Evolutionary conservation across 345 rosid genomes (phyloP).

Genomic region (Mangifera indica): DNA sequence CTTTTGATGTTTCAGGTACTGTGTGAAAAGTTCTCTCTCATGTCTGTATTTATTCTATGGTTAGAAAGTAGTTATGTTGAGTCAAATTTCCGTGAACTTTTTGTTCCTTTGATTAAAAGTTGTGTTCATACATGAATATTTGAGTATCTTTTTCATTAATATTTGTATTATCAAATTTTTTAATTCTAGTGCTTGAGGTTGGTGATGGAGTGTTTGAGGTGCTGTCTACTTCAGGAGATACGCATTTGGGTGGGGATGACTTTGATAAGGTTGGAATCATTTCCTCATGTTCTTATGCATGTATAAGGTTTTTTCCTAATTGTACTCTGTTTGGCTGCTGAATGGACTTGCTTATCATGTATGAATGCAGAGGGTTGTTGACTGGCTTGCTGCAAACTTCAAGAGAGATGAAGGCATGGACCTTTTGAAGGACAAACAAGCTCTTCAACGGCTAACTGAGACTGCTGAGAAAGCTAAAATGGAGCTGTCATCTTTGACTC

Average conservation of each 20-base stretch:
- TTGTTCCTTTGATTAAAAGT: too few relatives aligned
- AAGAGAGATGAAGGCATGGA: slow-evolving; percentile 93
- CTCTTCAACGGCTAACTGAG: slow-evolving; percentile 93
- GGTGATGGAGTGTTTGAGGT: slow-evolving; percentile 99
- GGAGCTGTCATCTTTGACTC: slow-evolving; percentile 92
- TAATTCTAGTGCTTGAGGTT: slow-evolving; percentile 80
- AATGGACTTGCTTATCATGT: neutral
- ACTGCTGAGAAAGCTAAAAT: slow-evolving; percentile 97
- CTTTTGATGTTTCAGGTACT: slow-evolving; percentile 96
- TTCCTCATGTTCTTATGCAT: too few relatives aligned
- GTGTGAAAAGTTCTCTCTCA: neutral
- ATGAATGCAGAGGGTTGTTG: slow-evolving; percentile 76
- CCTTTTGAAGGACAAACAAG: slow-evolving; percentile 96
- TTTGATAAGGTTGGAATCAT: slow-evolving; percentile 69
- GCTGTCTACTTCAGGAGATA: slow-evolving; percentile 96
- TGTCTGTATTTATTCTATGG: neutral
- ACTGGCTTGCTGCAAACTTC: slow-evolving; percentile 79
- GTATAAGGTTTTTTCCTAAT: too few relatives aligned
- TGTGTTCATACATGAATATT: neutral
- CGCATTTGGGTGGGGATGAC: slow-evolving; percentile 98
- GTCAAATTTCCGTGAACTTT: too few relatives aligned
- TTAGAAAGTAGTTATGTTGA: too few relatives aligned
- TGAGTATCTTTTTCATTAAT: neutral
- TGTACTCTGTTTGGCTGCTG: neutral
- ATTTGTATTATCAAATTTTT: neutral